A percentile compares a stretch with the other conserved stretches of the same genome.
phyloP scores from a whole-genome alignment of 1,139 yeast genomes.

The Pichia sp. region DNA sequence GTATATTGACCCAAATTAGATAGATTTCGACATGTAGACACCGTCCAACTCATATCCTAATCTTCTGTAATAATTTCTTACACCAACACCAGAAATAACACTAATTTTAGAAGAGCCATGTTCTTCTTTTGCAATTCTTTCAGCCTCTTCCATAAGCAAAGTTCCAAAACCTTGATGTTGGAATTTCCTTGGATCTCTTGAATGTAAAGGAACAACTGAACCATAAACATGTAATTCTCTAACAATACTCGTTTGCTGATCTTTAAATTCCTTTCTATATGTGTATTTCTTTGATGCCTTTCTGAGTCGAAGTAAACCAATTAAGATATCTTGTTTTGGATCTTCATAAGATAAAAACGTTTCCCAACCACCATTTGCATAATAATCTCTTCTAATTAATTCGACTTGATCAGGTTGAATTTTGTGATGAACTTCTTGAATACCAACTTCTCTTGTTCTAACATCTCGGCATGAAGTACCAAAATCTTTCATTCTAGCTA shows the following conservation, averaged over 20 bases:
- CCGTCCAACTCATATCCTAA: slow-evolving; percentile 92
- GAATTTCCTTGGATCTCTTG: slow-evolving; percentile 96
- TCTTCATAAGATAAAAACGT: slow-evolving; percentile 94
- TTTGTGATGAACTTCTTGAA: slow-evolving; percentile 96
- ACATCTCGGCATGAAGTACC: slow-evolving; percentile 96
- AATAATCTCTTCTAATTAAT: slow-evolving; percentile 88
- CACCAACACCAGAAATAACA: slow-evolving; percentile 97
- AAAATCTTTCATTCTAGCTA: slow-evolving; percentile 96
- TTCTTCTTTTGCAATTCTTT: slow-evolving; percentile 88
- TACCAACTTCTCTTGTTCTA: slow-evolving; percentile 98
- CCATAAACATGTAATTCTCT: slow-evolving; percentile 97
- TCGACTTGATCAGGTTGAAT: slow-evolving; percentile 98
- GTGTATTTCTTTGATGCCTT: slow-evolving; percentile 87
- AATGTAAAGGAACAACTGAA: slow-evolving; percentile 92
- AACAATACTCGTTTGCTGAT: slow-evolving; percentile 85
- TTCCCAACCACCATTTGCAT: slow-evolving; percentile 99
- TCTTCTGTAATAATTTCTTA: slow-evolving; percentile 87
- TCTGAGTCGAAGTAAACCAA: slow-evolving; percentile 83
- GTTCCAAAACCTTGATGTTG: slow-evolving; percentile 99
- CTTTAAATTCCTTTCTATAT: slow-evolving; percentile 78
- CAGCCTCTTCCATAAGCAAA: slow-evolving; percentile 96
- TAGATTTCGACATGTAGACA: slow-evolving; percentile 82
- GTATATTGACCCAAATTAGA: neutral
- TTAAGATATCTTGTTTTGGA: slow-evolving; percentile 91
- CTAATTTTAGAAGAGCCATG: slow-evolving; percentile 89